These are phyloP conservation scores for Cutaneotrichosporon sp. DNA, from an alignment of 1,284 basidiomycete genomes.

Conservation along the genomic window DNA sequence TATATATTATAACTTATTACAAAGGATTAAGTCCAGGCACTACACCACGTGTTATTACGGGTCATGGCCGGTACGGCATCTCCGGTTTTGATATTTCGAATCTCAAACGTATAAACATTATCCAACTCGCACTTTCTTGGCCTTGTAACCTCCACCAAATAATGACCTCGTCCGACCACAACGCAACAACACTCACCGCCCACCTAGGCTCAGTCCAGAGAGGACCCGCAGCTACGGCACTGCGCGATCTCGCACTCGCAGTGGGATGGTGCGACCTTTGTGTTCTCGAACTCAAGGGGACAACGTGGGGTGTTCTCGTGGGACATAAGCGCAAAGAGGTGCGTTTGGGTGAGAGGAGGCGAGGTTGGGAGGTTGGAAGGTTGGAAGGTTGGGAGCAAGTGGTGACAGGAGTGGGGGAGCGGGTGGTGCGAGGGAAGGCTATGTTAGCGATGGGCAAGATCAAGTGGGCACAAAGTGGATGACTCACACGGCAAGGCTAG, in stretches of 20 bases:
- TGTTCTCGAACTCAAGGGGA: conserved; percentile 30
- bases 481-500: background rate
- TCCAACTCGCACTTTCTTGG: background rate
- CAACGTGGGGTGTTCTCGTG: conserved; percentile 42
- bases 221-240: conserved; percentile 44
- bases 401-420: background rate
- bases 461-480: background rate
- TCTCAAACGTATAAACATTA: background rate
- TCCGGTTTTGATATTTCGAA: background rate
- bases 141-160: background rate
- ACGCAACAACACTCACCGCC: conserved; percentile 7
- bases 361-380: background rate
- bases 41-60: background rate
- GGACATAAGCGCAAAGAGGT: conserved; percentile 47
- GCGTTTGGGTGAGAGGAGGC: conserved; percentile 16
- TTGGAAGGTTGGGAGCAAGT: no score
- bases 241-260: conserved; percentile 51
- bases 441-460: background rate
- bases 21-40: background rate
- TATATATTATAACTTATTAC: background rate
- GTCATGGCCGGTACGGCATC: background rate
- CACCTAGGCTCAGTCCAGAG: conserved; percentile 39
- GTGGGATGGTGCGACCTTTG: conserved; percentile 52
- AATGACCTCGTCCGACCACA: background rate
- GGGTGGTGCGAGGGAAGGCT: background rate